Evolutionary conservation across 441 rosid genomes (phyloP).

Genomic region (Oxalis stricta): DNA sequence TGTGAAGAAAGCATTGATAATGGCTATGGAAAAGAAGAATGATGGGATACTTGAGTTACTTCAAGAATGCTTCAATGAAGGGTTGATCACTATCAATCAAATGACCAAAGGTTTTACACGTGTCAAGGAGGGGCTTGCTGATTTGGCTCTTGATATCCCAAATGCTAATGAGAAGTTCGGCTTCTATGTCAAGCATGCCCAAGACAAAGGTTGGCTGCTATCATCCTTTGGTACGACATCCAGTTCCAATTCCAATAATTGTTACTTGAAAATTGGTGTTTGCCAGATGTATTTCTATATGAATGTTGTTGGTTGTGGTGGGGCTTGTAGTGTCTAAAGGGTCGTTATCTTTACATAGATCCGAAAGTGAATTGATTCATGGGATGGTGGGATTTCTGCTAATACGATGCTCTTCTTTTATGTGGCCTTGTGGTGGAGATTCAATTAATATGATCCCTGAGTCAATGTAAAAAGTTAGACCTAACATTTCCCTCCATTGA

Average conservation of each 20-base stretch:
- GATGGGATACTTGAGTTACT: constrained; percentile 76
- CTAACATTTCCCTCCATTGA: constrained; percentile 9
- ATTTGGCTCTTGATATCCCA: constrained; percentile 91
- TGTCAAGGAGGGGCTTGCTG: constrained; percentile 80
- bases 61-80: constrained; percentile 74
- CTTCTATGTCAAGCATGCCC: constrained; percentile 53
- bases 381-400: constrained; percentile 23
- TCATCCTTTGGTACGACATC: constrained; percentile 33
- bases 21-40: constrained; percentile 99
- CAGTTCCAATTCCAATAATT: no score
- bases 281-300: constrained; percentile 8
- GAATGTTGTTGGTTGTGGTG: constrained; percentile 9
- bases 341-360: not conserved
- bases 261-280: no score
- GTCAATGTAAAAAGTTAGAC: constrained; percentile 24
- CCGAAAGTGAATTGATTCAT: constrained; percentile 11
- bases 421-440: constrained; percentile 22
- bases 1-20: constrained; percentile 93
- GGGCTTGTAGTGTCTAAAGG: constrained; percentile 7
- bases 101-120: constrained; percentile 91
- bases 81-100: constrained; percentile 83
- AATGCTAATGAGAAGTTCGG: constrained; percentile 76
- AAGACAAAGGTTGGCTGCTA: constrained; percentile 76
- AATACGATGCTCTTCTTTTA: constrained; percentile 9
- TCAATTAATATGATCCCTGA: constrained; percentile 19